These are phyloP conservation scores for Ocimum tenuiflorum DNA, from an alignment of 257 asterid species.

Conservation along the genomic window DNA sequence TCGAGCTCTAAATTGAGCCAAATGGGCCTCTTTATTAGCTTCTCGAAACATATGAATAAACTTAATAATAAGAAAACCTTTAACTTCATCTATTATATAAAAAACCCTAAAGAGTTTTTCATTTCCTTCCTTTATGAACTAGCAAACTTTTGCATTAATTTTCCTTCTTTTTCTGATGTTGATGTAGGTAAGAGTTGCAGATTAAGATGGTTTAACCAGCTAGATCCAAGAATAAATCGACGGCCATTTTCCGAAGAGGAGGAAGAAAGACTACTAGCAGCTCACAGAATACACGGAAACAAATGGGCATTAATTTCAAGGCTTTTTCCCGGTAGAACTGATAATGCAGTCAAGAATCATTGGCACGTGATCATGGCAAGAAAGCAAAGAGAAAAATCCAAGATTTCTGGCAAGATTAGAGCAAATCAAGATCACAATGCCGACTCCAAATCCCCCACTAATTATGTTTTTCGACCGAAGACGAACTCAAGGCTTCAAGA, in stretches of 20 bases:
- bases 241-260: constrained; percentile 84
- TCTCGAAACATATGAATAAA: no score
- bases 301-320: constrained; percentile 90
- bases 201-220: constrained; percentile 91
- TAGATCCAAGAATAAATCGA: constrained; percentile 88
- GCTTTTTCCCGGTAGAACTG: constrained; percentile 91
- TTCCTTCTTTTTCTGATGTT: background rate
- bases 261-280: constrained; percentile 72
- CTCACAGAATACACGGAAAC: constrained; percentile 78
- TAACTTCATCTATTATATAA: no score
- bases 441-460: no score
- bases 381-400: constrained; percentile 72
- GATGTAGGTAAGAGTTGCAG: constrained; percentile 83
- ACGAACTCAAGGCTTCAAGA: constrained; percentile 27
- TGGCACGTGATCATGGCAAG: constrained; percentile 98
- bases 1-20: no score
- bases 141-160: no score
- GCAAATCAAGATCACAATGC: no score
- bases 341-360: constrained; percentile 90
- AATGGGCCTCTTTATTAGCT: no score
- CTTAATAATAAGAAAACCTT: no score
- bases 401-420: constrained; percentile 40
- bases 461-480: constrained; percentile 32
- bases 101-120: no score
- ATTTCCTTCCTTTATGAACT: no score